Evolutionary conservation across 2,329 filamentous ascomycete genomes (phyloP).

Genomic region (Blastomyces emzantsi): DNA sequence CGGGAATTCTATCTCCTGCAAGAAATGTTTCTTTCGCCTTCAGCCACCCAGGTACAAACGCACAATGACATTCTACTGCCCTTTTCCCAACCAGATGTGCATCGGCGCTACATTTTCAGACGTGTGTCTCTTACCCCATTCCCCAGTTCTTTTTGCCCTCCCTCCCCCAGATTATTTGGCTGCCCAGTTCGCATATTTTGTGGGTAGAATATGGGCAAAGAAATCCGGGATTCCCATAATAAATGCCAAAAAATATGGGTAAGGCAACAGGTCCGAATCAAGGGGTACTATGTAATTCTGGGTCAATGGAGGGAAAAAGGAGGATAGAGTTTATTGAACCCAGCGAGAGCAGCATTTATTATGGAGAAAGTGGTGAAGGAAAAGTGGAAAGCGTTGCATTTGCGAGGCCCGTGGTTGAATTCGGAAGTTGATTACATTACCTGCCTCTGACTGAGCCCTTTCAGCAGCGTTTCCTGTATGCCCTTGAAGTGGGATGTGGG

Average conservation of each 20-base stretch:
- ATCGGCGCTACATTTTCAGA: not conserved
- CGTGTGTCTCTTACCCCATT: not conserved
- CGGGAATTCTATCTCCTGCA: not conserved
- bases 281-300: slow-evolving; percentile 2
- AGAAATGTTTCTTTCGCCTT: not conserved
- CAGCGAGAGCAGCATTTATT: not conserved
- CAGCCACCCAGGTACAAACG: not conserved
- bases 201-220: not conserved
- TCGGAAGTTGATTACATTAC: not conserved
- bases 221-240: not conserved
- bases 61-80: not conserved
- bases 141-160: not conserved
- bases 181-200: not conserved
- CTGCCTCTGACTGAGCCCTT: not conserved
- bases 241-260: not conserved
- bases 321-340: not conserved
- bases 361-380: not conserved
- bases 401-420: not conserved
- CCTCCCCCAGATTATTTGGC: not conserved
- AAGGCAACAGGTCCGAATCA: not conserved
- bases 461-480: not conserved
- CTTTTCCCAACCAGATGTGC: too few species aligned
- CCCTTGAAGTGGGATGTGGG: not conserved
- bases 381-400: slow-evolving; percentile 1
- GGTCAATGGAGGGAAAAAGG: not conserved